A percentile compares a stretch with the other conserved stretches of the same genome.
Evolutionary conservation across 768 basidiomycete genomes (phyloP).

Genomic region (Hericium rajendrae): DNA sequence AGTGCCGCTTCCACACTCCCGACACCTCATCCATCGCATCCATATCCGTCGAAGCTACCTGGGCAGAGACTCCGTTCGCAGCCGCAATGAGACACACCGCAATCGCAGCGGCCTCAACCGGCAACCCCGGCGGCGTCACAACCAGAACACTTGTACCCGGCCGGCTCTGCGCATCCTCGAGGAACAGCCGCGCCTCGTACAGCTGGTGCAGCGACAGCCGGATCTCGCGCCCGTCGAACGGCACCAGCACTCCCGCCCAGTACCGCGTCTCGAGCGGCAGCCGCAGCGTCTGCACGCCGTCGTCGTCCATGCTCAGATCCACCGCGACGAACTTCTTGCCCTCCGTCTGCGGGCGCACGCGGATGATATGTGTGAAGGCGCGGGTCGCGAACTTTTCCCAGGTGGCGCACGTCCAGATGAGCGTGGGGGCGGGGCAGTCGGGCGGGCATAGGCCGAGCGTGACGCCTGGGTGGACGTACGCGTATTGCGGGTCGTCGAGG

Average conservation of each 20-base stretch:
- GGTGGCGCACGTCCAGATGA: neutral
- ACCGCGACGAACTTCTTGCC: neutral
- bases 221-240: neutral
- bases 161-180: slow-evolving; percentile 24
- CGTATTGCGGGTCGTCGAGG: too few relatives aligned
- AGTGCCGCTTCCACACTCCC: neutral
- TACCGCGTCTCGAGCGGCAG: neutral
- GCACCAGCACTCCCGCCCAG: neutral
- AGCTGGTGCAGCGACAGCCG: slow-evolving; percentile 29
- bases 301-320: neutral
- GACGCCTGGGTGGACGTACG: too few relatives aligned
- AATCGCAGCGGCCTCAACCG: neutral
- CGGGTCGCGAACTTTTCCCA: neutral
- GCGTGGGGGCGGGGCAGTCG: too few relatives aligned
- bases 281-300: neutral
- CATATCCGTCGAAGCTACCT: neutral
- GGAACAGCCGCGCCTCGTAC: slow-evolving; percentile 43
- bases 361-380: neutral
- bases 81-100: neutral
- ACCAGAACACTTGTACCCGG: neutral
- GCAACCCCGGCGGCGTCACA: neutral
- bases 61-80: neutral
- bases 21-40: neutral
- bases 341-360: neutral
- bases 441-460: too few relatives aligned